Percentiles rank a stretch among this genome's conserved stretches.
phyloP scores from a whole-genome alignment of 768 basidiomycete species.

The Cyclocybe cylindracea region DNA sequence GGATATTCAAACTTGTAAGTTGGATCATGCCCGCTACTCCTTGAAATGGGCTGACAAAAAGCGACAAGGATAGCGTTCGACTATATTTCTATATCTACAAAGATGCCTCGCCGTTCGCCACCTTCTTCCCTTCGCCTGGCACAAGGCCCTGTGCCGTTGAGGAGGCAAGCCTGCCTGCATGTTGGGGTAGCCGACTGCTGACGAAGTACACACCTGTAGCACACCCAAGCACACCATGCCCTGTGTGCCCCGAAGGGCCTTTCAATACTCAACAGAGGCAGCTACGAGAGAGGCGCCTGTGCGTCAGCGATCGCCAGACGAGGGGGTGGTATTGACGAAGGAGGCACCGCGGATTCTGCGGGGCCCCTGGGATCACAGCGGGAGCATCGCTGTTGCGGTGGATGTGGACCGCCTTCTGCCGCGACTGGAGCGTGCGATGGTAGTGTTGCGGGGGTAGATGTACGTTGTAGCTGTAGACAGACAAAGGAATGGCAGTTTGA shows the following conservation, averaged over 20 bases:
- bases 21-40: too few species aligned
- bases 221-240: constrained; percentile 67
- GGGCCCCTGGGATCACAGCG: constrained; percentile 64
- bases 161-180: constrained; percentile 34
- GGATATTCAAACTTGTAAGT: constrained; percentile 3
- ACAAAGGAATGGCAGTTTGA: constrained; percentile 7
- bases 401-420: constrained; percentile 50
- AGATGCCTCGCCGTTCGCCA: constrained; percentile 69
- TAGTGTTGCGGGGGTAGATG: constrained; percentile 28
- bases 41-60: not conserved
- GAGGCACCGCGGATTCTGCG: constrained; percentile 27
- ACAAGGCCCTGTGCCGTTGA: constrained; percentile 61
- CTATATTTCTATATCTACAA: not conserved
- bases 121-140: constrained; percentile 66
- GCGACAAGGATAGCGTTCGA: constrained; percentile 10
- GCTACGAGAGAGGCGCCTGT: constrained; percentile 7
- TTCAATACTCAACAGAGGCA: constrained; percentile 30
- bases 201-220: constrained; percentile 23
- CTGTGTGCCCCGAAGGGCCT: constrained; percentile 58
- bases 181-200: constrained; percentile 6
- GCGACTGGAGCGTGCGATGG: constrained; percentile 42
- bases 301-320: constrained; percentile 17
- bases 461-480: constrained; percentile 2
- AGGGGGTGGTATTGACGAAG: constrained; percentile 5
- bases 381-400: constrained; percentile 40